Base-by-base conservation (phyloP, 2,329 filamentous ascomycete genomes). In the Coleophoma eucalyptorum region DNA sequence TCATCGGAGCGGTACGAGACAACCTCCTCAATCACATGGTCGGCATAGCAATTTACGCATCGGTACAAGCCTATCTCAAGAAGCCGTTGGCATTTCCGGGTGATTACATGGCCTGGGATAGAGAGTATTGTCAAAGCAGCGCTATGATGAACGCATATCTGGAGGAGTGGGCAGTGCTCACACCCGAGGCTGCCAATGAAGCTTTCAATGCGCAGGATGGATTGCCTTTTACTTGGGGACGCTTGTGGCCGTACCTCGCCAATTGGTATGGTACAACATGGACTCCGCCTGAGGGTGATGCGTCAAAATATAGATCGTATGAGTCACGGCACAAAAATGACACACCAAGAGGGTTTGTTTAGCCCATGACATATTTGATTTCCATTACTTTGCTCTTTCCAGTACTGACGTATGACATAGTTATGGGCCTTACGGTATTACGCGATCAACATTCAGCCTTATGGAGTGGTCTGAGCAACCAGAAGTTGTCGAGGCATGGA, bases 161-260 rank as follows among this genome's bases (percentile, higher is more conserved):
- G 21, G 67, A 65, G n/a, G 75, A 78, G 59, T 81, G 75, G 75
- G 71, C 71, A 0, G 73, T 72, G 0, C 58, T 80, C 19, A 70
- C 66, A 2, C 65, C 68, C 0, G 61, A 61, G 4, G 68, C 71
- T 11, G 62, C 58, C 47, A 69, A 77, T 52, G 61, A 80, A 57
- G 71, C 67, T 15, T 79, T 80, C 63, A 80, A 80, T 52, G n/a
- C n/a, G n/a, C n/a, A n/a, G n/a, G n/a, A n/a, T 70, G 71, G 0
- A 62, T 62, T 33, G 76, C 81, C 46, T 71, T 69, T 5, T 68
- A 64, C 13, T 62, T 66, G 0, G 71, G 78, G 18, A 73, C 71
- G 1, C 78, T 72, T 70, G 73, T 80, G 73, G 71, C 69, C 72
- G 0, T 69, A 72, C 53, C 61, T 78, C 15, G 73, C 73, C 0